phyloP scores from a whole-genome alignment of 169 alveolate species.

The Cardiosporidium cionae region DNA sequence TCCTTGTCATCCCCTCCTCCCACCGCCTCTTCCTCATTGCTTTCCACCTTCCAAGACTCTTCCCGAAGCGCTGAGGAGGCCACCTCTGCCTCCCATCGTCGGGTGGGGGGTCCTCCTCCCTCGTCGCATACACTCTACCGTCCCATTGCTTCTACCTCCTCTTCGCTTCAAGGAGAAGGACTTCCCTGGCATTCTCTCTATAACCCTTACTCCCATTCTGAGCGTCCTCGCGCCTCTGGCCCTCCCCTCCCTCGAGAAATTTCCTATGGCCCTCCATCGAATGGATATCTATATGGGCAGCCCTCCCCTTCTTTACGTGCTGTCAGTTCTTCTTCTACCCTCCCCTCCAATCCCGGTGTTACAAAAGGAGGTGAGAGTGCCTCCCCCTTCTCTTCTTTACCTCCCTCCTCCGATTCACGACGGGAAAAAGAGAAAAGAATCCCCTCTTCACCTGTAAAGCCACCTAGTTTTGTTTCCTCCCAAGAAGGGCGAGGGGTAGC shows the following conservation, averaged over 20 bases:
- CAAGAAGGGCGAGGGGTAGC: neutral
- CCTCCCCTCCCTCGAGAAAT: neutral
- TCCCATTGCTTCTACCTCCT: no score
- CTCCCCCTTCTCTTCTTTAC: neutral
- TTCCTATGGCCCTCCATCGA: neutral
- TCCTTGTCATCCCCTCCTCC: no score
- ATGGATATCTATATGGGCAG: neutral
- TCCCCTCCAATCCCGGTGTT: neutral
- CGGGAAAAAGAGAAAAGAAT: neutral
- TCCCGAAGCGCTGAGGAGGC: no score
- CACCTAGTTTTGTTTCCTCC: neutral
- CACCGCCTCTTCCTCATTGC: no score
- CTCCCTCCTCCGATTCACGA: neutral
- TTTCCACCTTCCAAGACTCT: no score
- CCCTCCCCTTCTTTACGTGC: neutral
- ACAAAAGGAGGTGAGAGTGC: neutral
- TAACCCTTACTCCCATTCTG: neutral
- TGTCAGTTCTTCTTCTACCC: neutral
- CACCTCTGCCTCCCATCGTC: no score
- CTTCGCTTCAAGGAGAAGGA: neutral
- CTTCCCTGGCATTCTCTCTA: neutral
- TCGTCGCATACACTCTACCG: no score
- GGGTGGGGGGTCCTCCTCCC: no score
- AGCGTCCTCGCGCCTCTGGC: constrained; percentile 2
- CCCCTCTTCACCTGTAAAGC: neutral